Percentiles rank a stretch among this genome's conserved stretches.
phyloP scores from a whole-genome alignment of 495 filamentous ascomycete genomes.

The Neurospora sp. region DNA sequence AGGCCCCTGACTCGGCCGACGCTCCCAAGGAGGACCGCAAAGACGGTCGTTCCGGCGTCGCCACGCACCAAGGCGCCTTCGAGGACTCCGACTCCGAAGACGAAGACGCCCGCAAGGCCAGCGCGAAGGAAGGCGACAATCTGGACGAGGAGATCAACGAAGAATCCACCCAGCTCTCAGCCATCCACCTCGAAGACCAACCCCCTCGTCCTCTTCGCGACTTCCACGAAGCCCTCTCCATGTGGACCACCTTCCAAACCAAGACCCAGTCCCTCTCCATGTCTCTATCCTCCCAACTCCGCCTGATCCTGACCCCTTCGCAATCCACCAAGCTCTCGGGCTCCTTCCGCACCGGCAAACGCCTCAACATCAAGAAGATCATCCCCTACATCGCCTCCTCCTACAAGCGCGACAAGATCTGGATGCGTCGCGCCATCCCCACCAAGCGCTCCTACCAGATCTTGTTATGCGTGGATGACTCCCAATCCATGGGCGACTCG shows the following conservation, averaged over 20 bases:
- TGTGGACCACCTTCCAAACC: slow-evolving; percentile 79
- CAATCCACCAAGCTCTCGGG: slow-evolving; percentile 93
- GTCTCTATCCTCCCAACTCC: slow-evolving; percentile 81
- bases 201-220: slow-evolving; percentile 17
- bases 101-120: slow-evolving; percentile 19
- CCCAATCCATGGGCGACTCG: slow-evolving; percentile 67
- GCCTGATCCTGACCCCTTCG: slow-evolving; percentile 88
- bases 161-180: slow-evolving; percentile 60
- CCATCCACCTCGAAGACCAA: slow-evolving; percentile 51
- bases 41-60: slow-evolving; percentile 33
- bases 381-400: slow-evolving; percentile 96
- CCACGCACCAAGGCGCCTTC: slow-evolving; percentile 37
- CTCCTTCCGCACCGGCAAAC: slow-evolving; percentile 94
- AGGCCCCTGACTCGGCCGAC: slow-evolving; percentile 26
- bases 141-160: slow-evolving; percentile 49
- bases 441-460: slow-evolving; percentile 93
- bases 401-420: slow-evolving; percentile 99
- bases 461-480: slow-evolving; percentile 93
- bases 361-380: slow-evolving; percentile 97
- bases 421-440: slow-evolving; percentile 88
- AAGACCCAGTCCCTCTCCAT: slow-evolving; percentile 78
- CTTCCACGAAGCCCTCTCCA: slow-evolving; percentile 55
- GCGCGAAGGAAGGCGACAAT: slow-evolving; percentile 15
- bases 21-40: slow-evolving; percentile 31
- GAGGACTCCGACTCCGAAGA: slow-evolving; percentile 28